Percentiles rank a stretch among this genome's conserved stretches.
These are phyloP conservation scores for Penicillium pancosmium DNA, from an alignment of 495 filamentous ascomycete genomes.

Conservation along the genomic window DNA sequence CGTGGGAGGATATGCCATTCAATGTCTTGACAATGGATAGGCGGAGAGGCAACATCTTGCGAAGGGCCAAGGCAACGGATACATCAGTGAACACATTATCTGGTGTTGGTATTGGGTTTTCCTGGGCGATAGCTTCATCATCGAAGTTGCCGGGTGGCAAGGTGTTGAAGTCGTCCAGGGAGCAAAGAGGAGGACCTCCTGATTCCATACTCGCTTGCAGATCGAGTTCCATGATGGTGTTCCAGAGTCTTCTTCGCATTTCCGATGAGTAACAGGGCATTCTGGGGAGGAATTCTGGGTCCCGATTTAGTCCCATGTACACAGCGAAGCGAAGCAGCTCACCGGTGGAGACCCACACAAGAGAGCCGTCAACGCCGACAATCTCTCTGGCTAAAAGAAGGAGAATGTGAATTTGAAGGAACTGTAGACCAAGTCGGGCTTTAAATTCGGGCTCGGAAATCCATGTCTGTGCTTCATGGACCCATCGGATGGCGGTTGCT, in stretches of 20 bases:
- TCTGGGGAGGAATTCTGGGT: conserved; percentile 49
- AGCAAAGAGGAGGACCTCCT: conserved; percentile 53
- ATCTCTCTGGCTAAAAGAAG: conserved; percentile 51
- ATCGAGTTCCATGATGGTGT: conserved; percentile 57
- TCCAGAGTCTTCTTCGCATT: conserved; percentile 64
- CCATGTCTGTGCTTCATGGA: conserved; percentile 57
- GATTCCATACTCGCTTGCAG: conserved; percentile 56
- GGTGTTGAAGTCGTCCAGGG: conserved; percentile 56
- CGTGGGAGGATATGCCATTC: conserved; percentile 42
- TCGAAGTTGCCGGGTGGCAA: conserved; percentile 53
- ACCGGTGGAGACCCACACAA: conserved; percentile 61
- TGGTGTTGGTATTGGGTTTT: conserved; percentile 29
- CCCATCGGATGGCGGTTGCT: conserved; percentile 44
- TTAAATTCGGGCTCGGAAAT: conserved; percentile 54
- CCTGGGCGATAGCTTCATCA: conserved; percentile 38
- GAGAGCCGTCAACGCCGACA: conserved; percentile 47
- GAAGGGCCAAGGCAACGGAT: conserved; percentile 48
- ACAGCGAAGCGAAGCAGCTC: conserved; percentile 57
- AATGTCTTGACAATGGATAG: conserved; percentile 49
- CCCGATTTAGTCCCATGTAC: conserved; percentile 63
- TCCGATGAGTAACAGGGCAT: conserved; percentile 50
- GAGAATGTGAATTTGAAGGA: conserved; percentile 53
- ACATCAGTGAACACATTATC: conserved; percentile 46
- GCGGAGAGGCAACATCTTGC: conserved; percentile 47
- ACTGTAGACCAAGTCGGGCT: conserved; percentile 42